Evolutionary conservation across 257 asterid species (phyloP).

Genomic region (Scutellaria barbata): DNA sequence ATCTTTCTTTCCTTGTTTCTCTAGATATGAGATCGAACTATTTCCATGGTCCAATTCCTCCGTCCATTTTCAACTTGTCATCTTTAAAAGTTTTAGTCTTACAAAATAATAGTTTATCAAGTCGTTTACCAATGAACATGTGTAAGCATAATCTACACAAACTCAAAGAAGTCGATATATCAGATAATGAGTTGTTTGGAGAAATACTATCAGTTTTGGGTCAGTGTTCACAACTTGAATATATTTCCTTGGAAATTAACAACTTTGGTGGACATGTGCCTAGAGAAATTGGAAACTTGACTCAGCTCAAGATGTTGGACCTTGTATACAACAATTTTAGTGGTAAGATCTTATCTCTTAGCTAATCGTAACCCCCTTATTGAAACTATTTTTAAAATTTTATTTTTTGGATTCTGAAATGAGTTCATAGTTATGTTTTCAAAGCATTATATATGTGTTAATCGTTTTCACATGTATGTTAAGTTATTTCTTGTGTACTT

Average conservation of each 20-base stretch:
- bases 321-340: neutral
- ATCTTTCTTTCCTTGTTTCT: slow-evolving; percentile 31
- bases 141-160: neutral
- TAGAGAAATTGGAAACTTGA: slow-evolving; percentile 14
- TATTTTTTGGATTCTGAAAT: neutral
- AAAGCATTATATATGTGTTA: no score
- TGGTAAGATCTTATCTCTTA: neutral
- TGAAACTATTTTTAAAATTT: neutral
- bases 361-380: neutral
- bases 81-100: slow-evolving; percentile 7
- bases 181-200: no score
- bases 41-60: slow-evolving; percentile 32
- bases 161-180: no score
- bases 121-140: slow-evolving; percentile 24
- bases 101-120: neutral
- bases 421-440: neutral
- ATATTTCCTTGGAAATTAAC: neutral
- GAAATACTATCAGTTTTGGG: no score
- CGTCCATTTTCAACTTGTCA: slow-evolving; percentile 36
- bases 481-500: no score
- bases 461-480: no score
- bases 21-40: slow-evolving; percentile 27
- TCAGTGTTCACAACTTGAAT: no score
- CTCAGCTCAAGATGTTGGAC: neutral
- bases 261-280: slow-evolving; percentile 17